Evolutionary conservation across 176 grass and related monocot genomes (phyloP), one percentile per base, ranked within the genome.

Genomic region (Alloteropsis semialata): DNA sequence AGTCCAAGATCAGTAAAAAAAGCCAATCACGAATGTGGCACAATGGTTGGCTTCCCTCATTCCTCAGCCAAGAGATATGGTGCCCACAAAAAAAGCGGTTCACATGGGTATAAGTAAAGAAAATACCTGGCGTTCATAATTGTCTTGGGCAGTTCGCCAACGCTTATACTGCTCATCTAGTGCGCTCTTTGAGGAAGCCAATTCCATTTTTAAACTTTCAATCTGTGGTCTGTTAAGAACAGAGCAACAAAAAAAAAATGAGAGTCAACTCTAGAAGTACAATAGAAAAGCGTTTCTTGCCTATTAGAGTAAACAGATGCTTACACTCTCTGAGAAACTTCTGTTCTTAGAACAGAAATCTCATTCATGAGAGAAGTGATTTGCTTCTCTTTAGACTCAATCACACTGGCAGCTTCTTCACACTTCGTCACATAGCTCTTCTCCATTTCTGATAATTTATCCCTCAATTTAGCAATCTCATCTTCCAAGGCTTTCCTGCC

Each of bases 91-190:
- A 49, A 69, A 54, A 54, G 4, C 25, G 12, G 29, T 61, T 45
- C 12, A 5, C 54, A 82, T 33, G 19, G 12, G 24, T 11, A 62
- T 0, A 72, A 34, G 25, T 12, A 30, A 60, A 37, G 17, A 11
- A 7, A 65, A 37, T 91, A 98, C 96, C 93, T 99, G 96, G 42
- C 96, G 89, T 81, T 99, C 96, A 56, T 94, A 99, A 67, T 99
- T 99, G 58, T 96, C 87, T 55, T 99, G 93, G 11, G 93, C 69
- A 34, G 49, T 94, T 72, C 93, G 86, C 96, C 96, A 99, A 58
- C 93, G 91, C 66, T 88, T 96, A 43, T 85, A 84, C 39, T 96
- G 93, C 74, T 82, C 86, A 61, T 99, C 93, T 71, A 99, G 69
- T 79, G 87, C 87, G 81, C 75, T 87, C 87, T 96, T 99, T 37